Evolutionary conservation across 2,329 filamentous ascomycete genomes (phyloP), one percentile per base, ranked within the genome.

Genomic region (Plenodomus lindquistii): DNA sequence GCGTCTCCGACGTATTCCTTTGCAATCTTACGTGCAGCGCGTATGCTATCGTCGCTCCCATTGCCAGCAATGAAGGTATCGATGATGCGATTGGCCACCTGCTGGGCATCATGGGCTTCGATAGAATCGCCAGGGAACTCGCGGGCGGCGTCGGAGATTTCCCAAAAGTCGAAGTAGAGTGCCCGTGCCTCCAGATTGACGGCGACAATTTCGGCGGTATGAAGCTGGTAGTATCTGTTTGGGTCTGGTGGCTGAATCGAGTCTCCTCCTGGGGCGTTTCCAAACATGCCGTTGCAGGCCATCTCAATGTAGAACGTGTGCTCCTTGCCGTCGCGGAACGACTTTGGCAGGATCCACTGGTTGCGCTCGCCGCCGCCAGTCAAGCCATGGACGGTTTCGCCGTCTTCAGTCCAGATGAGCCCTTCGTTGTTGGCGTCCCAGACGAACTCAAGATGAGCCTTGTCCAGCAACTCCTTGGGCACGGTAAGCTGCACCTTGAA

Each of bases 281-380:
- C 94, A 75, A 97, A 97, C 92, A 97, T 97, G 72, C 87, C 86
- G 72, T 99, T 99, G 76, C 94, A 97, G 17, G 94, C 94, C 89
- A 97, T 96, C 76, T 99, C 94, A 57, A 99, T 87, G 72, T 97
- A 99, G 63, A 99, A 89, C 16, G 81, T 85, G 71, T 97, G 92
- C 64, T 91, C 84, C 69, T 93, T 85, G 44, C 91, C 92, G 70
- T 96, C 89, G 53, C 89, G 83, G 75, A 89, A 96, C 15, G 79
- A 78, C 42, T 89, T 79, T 8, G 94, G 93, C 37, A 99, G 79
- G 50, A 96, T 85, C 92, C 93, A 99, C 73, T 97, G 91, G 15
- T 86, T 82, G 44, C 94, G 83, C 66, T 99, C 94, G 35, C 89
- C 90, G 46, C 88, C 87, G 16, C 94, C 94, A 0, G 92, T 97